Percentiles rank a stretch among this genome's conserved stretches.
Conservation (phyloP, 371 early-diverging fungal genomes). For the Chytridium lagenaria region DNA sequence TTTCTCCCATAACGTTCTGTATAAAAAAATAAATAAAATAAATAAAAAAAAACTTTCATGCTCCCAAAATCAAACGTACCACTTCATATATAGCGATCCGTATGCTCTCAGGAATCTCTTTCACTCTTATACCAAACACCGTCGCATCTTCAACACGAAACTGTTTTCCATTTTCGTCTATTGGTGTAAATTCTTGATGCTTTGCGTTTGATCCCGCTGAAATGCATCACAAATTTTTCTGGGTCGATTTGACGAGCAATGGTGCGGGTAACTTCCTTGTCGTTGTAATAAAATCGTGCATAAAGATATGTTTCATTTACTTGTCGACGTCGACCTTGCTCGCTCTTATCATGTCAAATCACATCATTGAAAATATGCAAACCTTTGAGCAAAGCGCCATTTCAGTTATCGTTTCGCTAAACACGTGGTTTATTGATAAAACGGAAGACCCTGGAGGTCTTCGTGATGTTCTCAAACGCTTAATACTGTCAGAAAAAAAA, state of each 20-base stretch:
- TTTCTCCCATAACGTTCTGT: constrained; percentile 41
- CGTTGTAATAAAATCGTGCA: constrained; percentile 47
- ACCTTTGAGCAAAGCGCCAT: constrained; percentile 46
- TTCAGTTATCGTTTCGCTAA: constrained; percentile 37
- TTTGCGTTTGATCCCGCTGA: constrained; percentile 35
- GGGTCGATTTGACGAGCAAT: constrained; percentile 37
- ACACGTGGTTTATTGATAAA: constrained; percentile 36
- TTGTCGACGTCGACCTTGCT: constrained; percentile 44
- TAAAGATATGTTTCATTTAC: constrained; percentile 39
- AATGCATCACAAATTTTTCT: constrained; percentile 35
- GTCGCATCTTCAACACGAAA: constrained; percentile 26
- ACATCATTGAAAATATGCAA: neutral
- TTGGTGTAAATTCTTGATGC: neutral
- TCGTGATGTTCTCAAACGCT: constrained; percentile 41
- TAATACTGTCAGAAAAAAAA: neutral
- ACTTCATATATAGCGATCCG: constrained; percentile 46
- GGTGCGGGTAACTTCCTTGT: constrained; percentile 51
- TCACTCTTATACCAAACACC: constrained; percentile 41
- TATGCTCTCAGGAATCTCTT: constrained; percentile 47
- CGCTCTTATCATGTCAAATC: constrained; percentile 28
- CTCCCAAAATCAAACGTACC: constrained; percentile 31
- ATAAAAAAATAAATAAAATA: neutral
- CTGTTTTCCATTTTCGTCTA: constrained; percentile 22
- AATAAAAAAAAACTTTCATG: no score
- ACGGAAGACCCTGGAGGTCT: constrained; percentile 44